Conservation (phyloP, 495 filamentous ascomycete species). For the Daldinia grandis region DNA sequence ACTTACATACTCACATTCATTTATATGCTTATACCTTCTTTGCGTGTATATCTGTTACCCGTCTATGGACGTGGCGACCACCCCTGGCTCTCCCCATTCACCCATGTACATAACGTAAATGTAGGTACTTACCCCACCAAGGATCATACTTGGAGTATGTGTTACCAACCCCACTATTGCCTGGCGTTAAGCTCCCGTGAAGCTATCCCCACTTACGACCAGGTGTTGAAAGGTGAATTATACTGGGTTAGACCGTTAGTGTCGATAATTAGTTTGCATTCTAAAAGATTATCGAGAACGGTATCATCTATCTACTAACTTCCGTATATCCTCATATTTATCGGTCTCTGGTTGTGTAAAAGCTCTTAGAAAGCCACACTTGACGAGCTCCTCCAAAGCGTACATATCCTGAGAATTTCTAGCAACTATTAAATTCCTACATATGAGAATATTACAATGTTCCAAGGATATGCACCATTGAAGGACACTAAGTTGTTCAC, state of each 20-base stretch:
- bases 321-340: neutral
- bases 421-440: neutral
- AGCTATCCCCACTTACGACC: neutral
- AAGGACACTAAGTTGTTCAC: conserved; percentile 38
- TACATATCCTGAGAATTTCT: neutral
- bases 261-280: neutral
- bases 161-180: neutral
- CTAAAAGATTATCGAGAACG: neutral
- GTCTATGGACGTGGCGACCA: neutral
- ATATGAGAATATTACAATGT: neutral
- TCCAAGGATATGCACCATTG: neutral
- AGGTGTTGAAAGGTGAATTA: neutral
- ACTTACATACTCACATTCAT: neutral
- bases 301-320: neutral
- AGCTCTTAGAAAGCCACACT: neutral
- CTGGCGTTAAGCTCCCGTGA: neutral
- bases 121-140: neutral
- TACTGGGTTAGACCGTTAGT: neutral
- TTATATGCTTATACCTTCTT: neutral
- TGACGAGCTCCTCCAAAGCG: neutral
- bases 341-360: neutral
- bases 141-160: neutral
- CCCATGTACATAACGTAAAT: neutral
- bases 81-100: neutral
- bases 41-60: neutral